Base-by-base conservation (phyloP, 1,139 yeast species). In the Debaryomyces fabryi region DNA sequence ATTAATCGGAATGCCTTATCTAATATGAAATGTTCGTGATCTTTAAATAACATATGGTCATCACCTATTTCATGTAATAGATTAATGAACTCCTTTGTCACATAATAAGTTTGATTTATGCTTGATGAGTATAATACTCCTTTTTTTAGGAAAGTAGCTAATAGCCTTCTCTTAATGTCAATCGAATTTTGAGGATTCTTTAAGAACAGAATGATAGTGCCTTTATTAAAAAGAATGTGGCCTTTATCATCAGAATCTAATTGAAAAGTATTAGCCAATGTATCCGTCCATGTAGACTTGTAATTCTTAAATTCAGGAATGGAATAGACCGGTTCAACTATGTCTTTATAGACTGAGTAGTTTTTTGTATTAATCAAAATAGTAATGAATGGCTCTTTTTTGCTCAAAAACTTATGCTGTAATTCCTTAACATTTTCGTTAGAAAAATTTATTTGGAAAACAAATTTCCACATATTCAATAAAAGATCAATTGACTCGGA, bases 201-300 rank as follows among this genome's bases (percentile, higher is more conserved):
- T 39, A 68, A 46, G 47, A 48, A 65, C 10, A 48, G 40, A 6
- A 48, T 33, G 1, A 66, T 56, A 3, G 46, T 45, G 1, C 49
- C 41, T 15, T 46, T 47, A 50, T 63, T 59, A 42, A 57, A 50
- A 10, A 42, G 39, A 1, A 58, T 24, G 4, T 45, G 29, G 0
- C 54, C 62, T 9, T 50, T 32, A 2, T 44, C 42, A 37, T 52
- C 50, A 3, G 21, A 30, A 18, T 54, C 47, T 27, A 68, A 57
- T 47, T 60, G 60, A 32, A 64, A 50, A 1, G 69, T 60, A 2
- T 50, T 44, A 23, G 59, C 59, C 25, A 67, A 47, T 3, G 46
- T 49, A 44, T 69, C 73, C 9, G 63, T 59, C 67, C 67, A 66
- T 6, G 59, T 41, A 3, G 44, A 27, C 7, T 55, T 39, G 2